Conservation (phyloP, 2,329 filamentous ascomycete genomes). For the Phaeoacremonium minimum region DNA sequence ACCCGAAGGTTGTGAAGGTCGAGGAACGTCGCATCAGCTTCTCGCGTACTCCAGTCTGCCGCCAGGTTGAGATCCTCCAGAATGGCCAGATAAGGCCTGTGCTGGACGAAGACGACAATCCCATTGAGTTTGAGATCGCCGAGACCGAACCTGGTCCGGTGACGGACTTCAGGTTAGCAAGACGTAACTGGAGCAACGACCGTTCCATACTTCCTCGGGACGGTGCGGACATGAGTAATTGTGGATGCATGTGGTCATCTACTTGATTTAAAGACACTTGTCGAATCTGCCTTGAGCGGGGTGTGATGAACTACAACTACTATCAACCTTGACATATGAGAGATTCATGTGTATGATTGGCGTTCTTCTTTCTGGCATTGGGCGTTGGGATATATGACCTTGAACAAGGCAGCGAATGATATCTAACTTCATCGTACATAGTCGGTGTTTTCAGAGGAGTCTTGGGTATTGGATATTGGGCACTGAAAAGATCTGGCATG, state of each 20-base stretch:
- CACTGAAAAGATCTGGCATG: too few relatives aligned
- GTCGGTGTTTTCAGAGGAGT: too few relatives aligned
- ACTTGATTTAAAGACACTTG: too few relatives aligned
- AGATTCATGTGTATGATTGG: too few relatives aligned
- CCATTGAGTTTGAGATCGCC: constrained; percentile 36
- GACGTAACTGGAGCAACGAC: not conserved
- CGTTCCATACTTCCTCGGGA: constrained; percentile 11
- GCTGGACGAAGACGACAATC: constrained; percentile 29
- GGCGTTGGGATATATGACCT: too few relatives aligned
- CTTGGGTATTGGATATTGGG: too few relatives aligned
- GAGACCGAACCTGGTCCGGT: constrained; percentile 28
- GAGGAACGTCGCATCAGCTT: constrained; percentile 44
- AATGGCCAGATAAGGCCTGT: constrained; percentile 31
- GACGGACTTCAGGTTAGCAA: constrained; percentile 3
- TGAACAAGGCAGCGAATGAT: too few relatives aligned
- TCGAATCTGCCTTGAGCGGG: too few relatives aligned
- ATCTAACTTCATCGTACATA: too few relatives aligned
- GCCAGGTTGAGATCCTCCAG: constrained; percentile 39
- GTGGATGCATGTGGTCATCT: constrained; percentile 51
- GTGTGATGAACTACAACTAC: too few relatives aligned
- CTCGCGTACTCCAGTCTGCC: constrained; percentile 35
- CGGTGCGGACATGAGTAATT: constrained; percentile 38
- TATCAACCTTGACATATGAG: too few relatives aligned
- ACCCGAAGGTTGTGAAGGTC: constrained; percentile 51
- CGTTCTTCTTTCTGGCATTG: too few relatives aligned